Conservation (phyloP, 805 yeast species). For the Candida yuanshanica region DNA sequence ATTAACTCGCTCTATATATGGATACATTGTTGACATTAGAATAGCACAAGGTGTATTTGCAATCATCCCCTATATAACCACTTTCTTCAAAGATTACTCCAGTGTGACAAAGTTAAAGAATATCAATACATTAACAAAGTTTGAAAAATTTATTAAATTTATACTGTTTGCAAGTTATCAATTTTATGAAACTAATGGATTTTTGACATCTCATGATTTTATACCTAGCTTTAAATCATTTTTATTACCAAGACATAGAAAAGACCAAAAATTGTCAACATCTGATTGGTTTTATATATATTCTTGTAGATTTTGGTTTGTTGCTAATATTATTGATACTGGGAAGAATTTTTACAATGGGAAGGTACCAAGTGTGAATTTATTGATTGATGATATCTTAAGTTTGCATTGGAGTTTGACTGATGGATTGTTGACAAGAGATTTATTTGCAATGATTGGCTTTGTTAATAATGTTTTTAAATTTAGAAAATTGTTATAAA, state of each 20-base stretch:
- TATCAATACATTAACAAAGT: constrained; percentile 2
- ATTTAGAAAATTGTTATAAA: constrained; percentile 7
- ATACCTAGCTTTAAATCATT: constrained; percentile 8
- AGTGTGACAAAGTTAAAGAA: constrained; percentile 7
- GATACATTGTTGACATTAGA: constrained; percentile 15
- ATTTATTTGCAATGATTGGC: constrained; percentile 10
- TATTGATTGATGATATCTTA: constrained; percentile 7
- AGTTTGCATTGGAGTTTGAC: constrained; percentile 16
- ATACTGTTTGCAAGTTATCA: constrained; percentile 5
- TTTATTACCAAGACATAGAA: constrained; percentile 6
- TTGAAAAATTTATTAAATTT: constrained; percentile 6
- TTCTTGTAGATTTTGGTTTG: constrained; percentile 15
- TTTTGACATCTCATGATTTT: constrained; percentile 12
- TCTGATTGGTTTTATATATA: constrained; percentile 17
- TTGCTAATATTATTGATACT: constrained; percentile 6
- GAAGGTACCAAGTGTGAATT: neutral
- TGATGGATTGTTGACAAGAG: constrained; percentile 7
- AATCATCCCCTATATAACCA: constrained; percentile 10
- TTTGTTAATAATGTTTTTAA: constrained; percentile 6
- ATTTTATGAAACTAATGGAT: constrained; percentile 12
- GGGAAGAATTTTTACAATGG: constrained; percentile 1
- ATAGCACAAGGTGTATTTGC: constrained; percentile 11
- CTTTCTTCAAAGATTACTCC: constrained; percentile 9
- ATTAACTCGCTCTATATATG: constrained; percentile 7
- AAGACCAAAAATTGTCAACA: constrained; percentile 3